These are phyloP conservation scores for Cyathus striatus DNA, from an alignment of 768 basidiomycete genomes.

Conservation along the genomic window DNA sequence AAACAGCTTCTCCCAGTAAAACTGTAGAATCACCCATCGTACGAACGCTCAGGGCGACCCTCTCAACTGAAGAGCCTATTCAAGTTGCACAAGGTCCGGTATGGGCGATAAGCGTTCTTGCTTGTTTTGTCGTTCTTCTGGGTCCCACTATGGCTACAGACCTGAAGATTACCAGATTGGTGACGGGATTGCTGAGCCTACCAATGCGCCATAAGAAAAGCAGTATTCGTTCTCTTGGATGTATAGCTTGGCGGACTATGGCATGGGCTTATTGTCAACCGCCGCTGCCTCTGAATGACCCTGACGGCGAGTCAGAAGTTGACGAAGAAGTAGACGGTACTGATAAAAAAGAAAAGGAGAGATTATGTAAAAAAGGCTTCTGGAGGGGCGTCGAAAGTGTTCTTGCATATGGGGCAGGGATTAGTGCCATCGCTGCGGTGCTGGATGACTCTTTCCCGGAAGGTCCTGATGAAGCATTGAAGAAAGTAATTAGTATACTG, in stretches of 20 bases:
- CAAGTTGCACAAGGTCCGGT: constrained; percentile 73
- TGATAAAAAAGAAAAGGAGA: constrained; percentile 5
- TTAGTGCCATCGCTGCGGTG: constrained; percentile 50
- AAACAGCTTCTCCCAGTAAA: constrained; percentile 29
- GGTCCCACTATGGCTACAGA: constrained; percentile 48
- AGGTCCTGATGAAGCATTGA: constrained; percentile 7
- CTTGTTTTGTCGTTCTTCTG: constrained; percentile 61
- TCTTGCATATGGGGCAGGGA: constrained; percentile 45
- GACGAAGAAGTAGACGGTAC: constrained; percentile 18
- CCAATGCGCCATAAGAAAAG: constrained; percentile 61
- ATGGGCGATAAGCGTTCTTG: constrained; percentile 69
- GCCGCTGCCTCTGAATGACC: constrained; percentile 24
- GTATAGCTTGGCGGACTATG: constrained; percentile 61
- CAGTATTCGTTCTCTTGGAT: constrained; percentile 55
- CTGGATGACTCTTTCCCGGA: constrained; percentile 27
- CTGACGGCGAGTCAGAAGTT: constrained; percentile 21
- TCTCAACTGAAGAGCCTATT: constrained; percentile 47
- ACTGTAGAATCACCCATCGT: constrained; percentile 47
- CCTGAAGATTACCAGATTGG: constrained; percentile 33
- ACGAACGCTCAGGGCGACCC: constrained; percentile 62
- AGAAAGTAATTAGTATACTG: constrained; percentile 40
- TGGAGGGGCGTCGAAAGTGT: constrained; percentile 49
- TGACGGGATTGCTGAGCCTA: constrained; percentile 46
- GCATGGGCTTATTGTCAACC: constrained; percentile 66
- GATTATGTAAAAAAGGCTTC: constrained; percentile 20